A percentile compares a stretch with the other conserved stretches of the same genome.
phyloP scores from a whole-genome alignment of 306 rosid species.

The Cucurbita pepo region DNA sequence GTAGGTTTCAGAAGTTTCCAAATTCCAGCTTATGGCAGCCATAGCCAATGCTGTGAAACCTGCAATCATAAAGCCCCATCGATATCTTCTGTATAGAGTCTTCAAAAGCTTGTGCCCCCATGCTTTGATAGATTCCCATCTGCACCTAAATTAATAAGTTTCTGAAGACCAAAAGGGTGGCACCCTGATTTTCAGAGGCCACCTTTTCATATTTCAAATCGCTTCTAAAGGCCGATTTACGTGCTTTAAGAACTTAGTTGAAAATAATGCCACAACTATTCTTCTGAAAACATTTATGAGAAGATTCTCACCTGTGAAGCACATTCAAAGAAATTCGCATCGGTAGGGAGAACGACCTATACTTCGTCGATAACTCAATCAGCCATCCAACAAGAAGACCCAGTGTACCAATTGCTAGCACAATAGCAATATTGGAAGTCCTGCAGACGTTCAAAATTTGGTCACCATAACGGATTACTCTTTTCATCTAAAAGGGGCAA shows the following conservation, averaged over 20 bases:
- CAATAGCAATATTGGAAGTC: conserved; percentile 30
- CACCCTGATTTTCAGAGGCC: too few relatives aligned
- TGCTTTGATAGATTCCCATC: conserved; percentile 43
- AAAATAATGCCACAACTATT: too few relatives aligned
- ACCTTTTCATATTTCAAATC: too few relatives aligned
- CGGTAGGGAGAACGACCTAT: conserved; percentile 22
- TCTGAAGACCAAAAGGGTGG: too few relatives aligned
- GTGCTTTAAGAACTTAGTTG: too few relatives aligned
- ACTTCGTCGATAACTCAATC: conserved; percentile 26
- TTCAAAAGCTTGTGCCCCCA: conserved; percentile 42
- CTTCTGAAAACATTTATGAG: not conserved
- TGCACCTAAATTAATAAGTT: conserved; percentile 14
- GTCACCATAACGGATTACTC: not conserved
- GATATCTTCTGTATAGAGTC: conserved; percentile 45
- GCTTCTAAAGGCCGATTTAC: too few relatives aligned
- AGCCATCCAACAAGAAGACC: conserved; percentile 44
- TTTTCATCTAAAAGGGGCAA: not conserved
- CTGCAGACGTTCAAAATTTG: conserved; percentile 18
- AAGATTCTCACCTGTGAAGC: conserved; percentile 20
- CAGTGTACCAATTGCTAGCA: conserved; percentile 25
- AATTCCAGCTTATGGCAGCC: conserved; percentile 69
- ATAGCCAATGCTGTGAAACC: conserved; percentile 54
- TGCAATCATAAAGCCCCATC: conserved; percentile 57
- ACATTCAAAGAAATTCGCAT: conserved; percentile 14
- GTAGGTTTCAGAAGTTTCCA: conserved; percentile 69